A percentile compares a stretch with the other conserved stretches of the same genome.
Evolutionary conservation across 2,329 filamentous ascomycete species (phyloP).

Genomic region (Paracamarosporium sp.): DNA sequence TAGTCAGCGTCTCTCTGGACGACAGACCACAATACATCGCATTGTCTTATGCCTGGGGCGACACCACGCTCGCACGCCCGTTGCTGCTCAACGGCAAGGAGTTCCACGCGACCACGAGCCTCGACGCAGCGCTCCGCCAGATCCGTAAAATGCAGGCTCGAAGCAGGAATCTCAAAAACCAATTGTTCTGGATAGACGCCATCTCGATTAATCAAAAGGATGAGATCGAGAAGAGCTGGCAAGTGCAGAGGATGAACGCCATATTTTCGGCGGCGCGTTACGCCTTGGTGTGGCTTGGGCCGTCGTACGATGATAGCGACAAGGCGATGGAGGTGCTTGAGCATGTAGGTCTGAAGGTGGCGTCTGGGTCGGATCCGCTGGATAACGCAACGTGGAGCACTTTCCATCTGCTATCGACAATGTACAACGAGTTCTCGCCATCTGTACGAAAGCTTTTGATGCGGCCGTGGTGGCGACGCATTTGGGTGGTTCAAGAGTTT

Average conservation of each 20-base stretch:
- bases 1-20: not conserved
- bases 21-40: slow-evolving; percentile 5
- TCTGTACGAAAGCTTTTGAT: not conserved
- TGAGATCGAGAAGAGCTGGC: slow-evolving; percentile 7
- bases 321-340: slow-evolving; percentile 9
- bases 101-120: not conserved
- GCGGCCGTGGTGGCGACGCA: slow-evolving; percentile 6
- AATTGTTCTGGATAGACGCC: slow-evolving; percentile 14
- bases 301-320: not conserved
- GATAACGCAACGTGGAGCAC: slow-evolving; percentile 4
- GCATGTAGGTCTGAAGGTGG: slow-evolving; percentile 2
- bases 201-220: slow-evolving; percentile 12
- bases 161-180: not conserved
- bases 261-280: slow-evolving; percentile 11
- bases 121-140: slow-evolving; percentile 7
- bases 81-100: not conserved
- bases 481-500: slow-evolving; percentile 8
- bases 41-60: slow-evolving; percentile 8
- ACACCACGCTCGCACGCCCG: not conserved
- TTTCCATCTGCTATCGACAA: slow-evolving; percentile 1
- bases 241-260: slow-evolving; percentile 12
- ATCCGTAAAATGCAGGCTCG: slow-evolving; percentile 5
- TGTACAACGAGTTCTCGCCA: slow-evolving; percentile 5
- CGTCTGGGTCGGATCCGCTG: slow-evolving; percentile 1
- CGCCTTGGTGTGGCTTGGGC: slow-evolving; percentile 4